Percentiles rank a stretch among this genome's conserved stretches.
Evolutionary conservation across 305 asterid genomes (phyloP).

Genomic region (Lippia alba): DNA sequence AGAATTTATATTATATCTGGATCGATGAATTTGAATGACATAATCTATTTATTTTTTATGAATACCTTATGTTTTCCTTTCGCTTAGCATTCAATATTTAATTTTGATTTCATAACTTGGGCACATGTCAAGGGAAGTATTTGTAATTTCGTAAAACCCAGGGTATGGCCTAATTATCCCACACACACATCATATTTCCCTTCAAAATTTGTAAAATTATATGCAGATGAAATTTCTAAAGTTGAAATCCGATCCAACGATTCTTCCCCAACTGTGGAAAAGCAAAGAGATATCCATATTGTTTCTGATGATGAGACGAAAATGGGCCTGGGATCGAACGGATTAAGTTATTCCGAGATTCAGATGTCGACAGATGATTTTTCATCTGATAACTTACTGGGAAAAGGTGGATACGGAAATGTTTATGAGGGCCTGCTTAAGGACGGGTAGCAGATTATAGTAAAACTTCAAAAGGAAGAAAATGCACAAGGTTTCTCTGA

Average conservation of each 20-base stretch:
- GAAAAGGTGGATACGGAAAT: slow-evolving; percentile 68
- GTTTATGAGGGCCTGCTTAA: slow-evolving; percentile 69
- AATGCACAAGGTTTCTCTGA: slow-evolving; percentile 51
- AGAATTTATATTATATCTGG: no score
- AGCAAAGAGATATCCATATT: slow-evolving; percentile 32
- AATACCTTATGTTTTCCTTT: no score
- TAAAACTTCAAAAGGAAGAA: slow-evolving; percentile 64
- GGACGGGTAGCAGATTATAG: slow-evolving; percentile 63
- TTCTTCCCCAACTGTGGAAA: slow-evolving; percentile 34
- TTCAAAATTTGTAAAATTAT: background rate
- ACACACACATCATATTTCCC: no score
- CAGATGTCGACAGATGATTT: slow-evolving; percentile 63
- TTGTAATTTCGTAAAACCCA: no score
- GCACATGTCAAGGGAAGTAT: no score
- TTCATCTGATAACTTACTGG: slow-evolving; percentile 60
- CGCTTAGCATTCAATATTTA: no score
- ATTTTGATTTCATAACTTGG: no score
- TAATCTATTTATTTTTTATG: no score
- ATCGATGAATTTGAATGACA: no score
- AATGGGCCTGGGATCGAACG: slow-evolving; percentile 46
- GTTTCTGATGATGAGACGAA: slow-evolving; percentile 45
- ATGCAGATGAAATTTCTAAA: slow-evolving; percentile 35
- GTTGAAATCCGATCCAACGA: slow-evolving; percentile 35
- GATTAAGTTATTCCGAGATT: slow-evolving; percentile 61
- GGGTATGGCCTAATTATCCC: no score